Percentiles rank a stretch among this genome's conserved stretches.
phyloP scores from a whole-genome alignment of 768 basidiomycete species.

The Russula olivacea region DNA sequence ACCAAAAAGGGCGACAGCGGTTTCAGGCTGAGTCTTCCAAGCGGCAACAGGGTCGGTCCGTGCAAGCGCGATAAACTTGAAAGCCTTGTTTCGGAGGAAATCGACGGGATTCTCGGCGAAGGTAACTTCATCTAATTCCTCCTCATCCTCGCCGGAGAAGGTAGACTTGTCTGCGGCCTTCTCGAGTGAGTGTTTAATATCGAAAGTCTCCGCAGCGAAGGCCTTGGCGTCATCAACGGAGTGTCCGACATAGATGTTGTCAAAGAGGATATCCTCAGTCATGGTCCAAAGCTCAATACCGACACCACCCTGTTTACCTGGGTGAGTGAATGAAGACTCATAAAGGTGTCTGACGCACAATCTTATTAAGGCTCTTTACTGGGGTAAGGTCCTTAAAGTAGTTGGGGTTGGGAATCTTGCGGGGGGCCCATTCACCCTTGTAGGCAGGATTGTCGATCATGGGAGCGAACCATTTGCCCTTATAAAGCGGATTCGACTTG shows the following conservation, averaged over 20 bases:
- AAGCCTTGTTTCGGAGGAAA: conserved; percentile 72
- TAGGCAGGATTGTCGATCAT: conserved; percentile 96
- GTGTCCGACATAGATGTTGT: conserved; percentile 92
- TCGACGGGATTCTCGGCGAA: conserved; percentile 73
- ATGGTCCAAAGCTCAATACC: conserved; percentile 99
- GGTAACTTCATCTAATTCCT: conserved; percentile 36
- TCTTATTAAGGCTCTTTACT: conserved; percentile 76
- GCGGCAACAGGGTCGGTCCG: conserved; percentile 73
- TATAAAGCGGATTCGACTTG: conserved; percentile 92
- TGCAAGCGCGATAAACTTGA: conserved; percentile 74
- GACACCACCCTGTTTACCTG: conserved; percentile 63
- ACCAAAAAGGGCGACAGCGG: conserved; percentile 69
- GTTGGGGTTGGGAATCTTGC: conserved; percentile 83
- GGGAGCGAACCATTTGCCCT: conserved; percentile 97
- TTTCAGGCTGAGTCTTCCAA: conserved; percentile 85
- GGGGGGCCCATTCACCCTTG: conserved; percentile 91
- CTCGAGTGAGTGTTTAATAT: conserved; percentile 83
- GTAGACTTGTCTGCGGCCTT: conserved; percentile 50
- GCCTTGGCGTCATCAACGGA: conserved; percentile 78
- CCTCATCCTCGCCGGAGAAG: conserved; percentile 39
- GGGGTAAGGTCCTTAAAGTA: conserved; percentile 87
- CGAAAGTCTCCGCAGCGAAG: conserved; percentile 84
- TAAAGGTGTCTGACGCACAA: conserved; percentile 45
- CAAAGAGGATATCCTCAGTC: conserved; percentile 92
- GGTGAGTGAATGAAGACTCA: background rate